Percentiles rank a stretch among this genome's conserved stretches.
phyloP scores from a whole-genome alignment of 495 filamentous ascomycete species.

The Aspergillus sparsus region DNA sequence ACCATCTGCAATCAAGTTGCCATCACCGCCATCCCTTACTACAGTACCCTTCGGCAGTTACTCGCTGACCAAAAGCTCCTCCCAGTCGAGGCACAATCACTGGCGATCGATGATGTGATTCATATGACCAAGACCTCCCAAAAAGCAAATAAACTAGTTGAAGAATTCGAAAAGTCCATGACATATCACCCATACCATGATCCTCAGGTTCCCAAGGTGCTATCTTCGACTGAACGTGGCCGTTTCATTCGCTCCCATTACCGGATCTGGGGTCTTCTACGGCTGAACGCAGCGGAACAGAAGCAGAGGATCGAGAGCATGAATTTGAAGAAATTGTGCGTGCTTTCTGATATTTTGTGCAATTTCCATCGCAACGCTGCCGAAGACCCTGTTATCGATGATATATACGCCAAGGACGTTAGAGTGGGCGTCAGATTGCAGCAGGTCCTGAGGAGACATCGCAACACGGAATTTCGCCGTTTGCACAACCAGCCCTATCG shows the following conservation, averaged over 20 bases:
- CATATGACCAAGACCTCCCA: neutral
- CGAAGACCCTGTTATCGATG: neutral
- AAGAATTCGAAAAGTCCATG: neutral
- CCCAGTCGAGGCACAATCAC: neutral
- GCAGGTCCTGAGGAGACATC: neutral
- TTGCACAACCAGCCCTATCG: constrained; percentile 1
- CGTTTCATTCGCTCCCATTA: constrained; percentile 11
- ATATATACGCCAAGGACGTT: neutral
- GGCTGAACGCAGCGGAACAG: neutral
- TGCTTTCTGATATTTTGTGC: constrained; percentile 14
- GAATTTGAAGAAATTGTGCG: constrained; percentile 6
- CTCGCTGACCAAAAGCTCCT: constrained; percentile 3
- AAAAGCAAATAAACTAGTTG: neutral
- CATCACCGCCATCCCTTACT: neutral
- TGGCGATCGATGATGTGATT: neutral
- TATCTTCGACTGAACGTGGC: constrained; percentile 3
- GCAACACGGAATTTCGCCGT: neutral
- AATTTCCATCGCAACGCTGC: neutral
- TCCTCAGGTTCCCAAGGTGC: neutral
- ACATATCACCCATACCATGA: neutral
- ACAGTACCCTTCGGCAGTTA: neutral
- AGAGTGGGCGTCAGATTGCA: neutral
- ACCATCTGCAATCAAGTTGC: constrained; percentile 7
- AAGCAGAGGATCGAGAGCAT: neutral
- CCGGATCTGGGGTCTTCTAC: constrained; percentile 6